These are phyloP conservation scores for Nigrospora osmanthi DNA, from an alignment of 2,329 filamentous ascomycete species.

Conservation along the genomic window DNA sequence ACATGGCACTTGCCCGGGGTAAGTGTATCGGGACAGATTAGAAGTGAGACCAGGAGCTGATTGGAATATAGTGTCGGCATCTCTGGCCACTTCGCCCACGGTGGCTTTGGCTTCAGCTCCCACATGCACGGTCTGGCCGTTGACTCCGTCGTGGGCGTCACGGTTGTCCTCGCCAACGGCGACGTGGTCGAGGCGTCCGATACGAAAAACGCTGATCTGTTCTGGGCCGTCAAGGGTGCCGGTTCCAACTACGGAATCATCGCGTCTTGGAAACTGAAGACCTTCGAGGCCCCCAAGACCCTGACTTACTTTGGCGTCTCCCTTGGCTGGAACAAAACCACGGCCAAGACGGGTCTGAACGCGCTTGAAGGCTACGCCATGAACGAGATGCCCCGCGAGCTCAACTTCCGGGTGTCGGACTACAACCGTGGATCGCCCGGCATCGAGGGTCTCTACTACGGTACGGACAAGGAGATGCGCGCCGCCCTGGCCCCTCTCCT, in stretches of 20 bases:
- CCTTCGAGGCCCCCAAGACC: constrained; percentile 19
- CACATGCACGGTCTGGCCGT: constrained; percentile 36
- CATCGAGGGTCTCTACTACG: constrained; percentile 29
- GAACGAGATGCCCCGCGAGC: constrained; percentile 27
- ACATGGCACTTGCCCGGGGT: constrained; percentile 30
- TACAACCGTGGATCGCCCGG: constrained; percentile 22
- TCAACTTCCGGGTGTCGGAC: constrained; percentile 33
- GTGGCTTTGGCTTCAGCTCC: constrained; percentile 27
- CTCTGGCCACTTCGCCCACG: constrained; percentile 26
- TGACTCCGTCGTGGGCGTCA: constrained; percentile 31
- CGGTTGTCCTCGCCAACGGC: constrained; percentile 21
- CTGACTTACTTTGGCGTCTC: constrained; percentile 20
- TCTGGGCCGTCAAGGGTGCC: constrained; percentile 23
- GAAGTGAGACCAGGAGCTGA: not conserved
- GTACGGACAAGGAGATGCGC: constrained; percentile 23
- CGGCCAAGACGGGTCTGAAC: constrained; percentile 38
- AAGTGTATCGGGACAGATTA: constrained; percentile 12
- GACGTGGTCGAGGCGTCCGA: constrained; percentile 17
- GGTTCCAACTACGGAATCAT: constrained; percentile 24
- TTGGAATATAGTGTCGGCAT: constrained; percentile 23
- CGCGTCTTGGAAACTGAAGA: constrained; percentile 19
- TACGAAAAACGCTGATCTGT: constrained; percentile 22
- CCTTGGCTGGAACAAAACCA: constrained; percentile 16
- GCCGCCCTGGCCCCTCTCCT: constrained; percentile 24
- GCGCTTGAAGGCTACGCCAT: constrained; percentile 17